Conservation (phyloP, 139 green algal species). For the Chlamydomonas applanata region DNA sequence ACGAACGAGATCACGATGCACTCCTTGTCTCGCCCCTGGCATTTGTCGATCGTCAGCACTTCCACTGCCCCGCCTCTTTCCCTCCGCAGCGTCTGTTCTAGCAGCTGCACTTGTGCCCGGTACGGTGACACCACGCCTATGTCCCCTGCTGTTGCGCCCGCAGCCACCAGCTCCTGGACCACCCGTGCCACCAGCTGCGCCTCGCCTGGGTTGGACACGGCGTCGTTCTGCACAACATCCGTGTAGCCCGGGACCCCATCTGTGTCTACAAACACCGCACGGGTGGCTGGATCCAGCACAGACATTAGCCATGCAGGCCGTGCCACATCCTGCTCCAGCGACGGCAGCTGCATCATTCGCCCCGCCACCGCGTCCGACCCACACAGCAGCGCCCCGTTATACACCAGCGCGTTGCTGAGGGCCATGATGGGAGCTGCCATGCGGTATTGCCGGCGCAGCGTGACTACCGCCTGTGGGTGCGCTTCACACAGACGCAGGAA, state of each 20-base stretch:
- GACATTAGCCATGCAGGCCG: background rate
- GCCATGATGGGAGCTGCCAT: constrained; percentile 87
- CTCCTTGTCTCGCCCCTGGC: constrained; percentile 80
- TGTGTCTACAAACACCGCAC: constrained; percentile 87
- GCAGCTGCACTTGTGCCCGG: constrained; percentile 58
- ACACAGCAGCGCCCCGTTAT: constrained; percentile 70
- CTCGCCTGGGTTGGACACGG: constrained; percentile 66
- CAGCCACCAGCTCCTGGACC: constrained; percentile 44
- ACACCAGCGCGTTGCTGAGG: constrained; percentile 87
- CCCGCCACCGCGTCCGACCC: constrained; percentile 58
- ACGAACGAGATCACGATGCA: constrained; percentile 77
- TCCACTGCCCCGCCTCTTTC: constrained; percentile 47
- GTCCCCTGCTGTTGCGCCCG: constrained; percentile 39
- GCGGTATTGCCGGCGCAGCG: constrained; percentile 84
- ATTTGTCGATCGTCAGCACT: constrained; percentile 85
- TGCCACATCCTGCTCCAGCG: background rate
- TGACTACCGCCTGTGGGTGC: constrained; percentile 74
- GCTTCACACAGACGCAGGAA: constrained; percentile 80
- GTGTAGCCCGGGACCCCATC: constrained; percentile 14
- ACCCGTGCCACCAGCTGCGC: constrained; percentile 53
- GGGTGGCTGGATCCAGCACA: constrained; percentile 50
- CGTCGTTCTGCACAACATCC: constrained; percentile 40
- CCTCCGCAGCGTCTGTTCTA: constrained; percentile 11
- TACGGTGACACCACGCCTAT: constrained; percentile 88
- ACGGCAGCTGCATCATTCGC: constrained; percentile 46